phyloP scores from a whole-genome alignment of 2,329 filamentous ascomycete genomes.

The Cordyceps fumosorosea region DNA sequence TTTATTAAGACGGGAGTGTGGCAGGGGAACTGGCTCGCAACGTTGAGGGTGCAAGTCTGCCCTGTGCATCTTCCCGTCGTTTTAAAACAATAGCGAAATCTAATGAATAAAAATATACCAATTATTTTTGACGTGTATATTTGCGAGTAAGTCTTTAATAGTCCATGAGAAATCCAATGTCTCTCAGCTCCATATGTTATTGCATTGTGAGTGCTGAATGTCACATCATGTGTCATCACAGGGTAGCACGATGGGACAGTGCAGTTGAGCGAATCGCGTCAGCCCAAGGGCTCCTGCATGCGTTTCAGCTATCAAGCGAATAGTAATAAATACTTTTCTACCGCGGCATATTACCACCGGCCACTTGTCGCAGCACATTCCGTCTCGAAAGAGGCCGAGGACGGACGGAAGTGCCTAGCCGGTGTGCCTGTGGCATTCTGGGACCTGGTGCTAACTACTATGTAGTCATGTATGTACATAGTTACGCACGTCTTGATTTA shows the following conservation, averaged over 20 bases:
- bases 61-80: background rate
- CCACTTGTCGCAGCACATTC: background rate
- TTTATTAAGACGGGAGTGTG: no score
- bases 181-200: no score
- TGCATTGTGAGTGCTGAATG: background rate
- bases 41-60: background rate
- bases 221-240: background rate
- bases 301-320: background rate
- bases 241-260: background rate
- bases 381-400: background rate
- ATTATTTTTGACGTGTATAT: background rate
- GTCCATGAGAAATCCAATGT: background rate
- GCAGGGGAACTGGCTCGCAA: background rate
- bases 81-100: constrained; percentile 3
- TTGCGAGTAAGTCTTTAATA: no score
- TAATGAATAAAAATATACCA: background rate
- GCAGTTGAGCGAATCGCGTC: background rate
- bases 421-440: no score
- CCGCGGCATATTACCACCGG: background rate
- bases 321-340: background rate
- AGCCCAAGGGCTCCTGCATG: constrained; percentile 6
- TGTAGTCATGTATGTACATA: no score
- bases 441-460: no score
- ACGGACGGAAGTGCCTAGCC: background rate
- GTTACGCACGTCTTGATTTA: no score